Evolutionary conservation across 129 eudicot genomes (phyloP), one percentile per base, ranked within the genome.

Genomic region (Lactuca sativa): DNA sequence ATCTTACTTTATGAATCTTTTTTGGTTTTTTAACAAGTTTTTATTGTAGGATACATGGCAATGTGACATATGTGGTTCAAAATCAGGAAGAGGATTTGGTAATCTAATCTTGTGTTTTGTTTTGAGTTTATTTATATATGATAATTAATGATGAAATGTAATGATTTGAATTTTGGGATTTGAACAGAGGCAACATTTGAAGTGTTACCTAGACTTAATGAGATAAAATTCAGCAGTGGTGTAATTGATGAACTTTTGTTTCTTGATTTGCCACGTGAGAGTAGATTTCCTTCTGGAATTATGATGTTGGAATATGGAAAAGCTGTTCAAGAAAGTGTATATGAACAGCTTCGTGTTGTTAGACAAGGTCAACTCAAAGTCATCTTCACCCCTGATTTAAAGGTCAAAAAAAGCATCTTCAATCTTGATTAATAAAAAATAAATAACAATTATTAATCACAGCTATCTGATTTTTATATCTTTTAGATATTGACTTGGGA

Each of bases 41-140:
- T 36, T 56, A 13, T 36, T 48, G 37, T 69, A 89, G 96, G 90
- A 84, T 80, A 86, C 90, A 41, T 89, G 96, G 96, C 93, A 86
- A n/a, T 89, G 96, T 78, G 90, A 86, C 51, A 84, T 89, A 43
- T 89, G 96, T 82, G 93, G 96, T 48, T 80, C 92, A 58, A 84
- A 86, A 77, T 89, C 96, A 38, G 96, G 96, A 55, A 78, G 84
- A 69, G 96, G 96, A 62, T 86, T 86, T 70, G 96, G 96, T 89
- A 70, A 65, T 84, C 81, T n/a, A n/a, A 15, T 25, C 13, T 70
- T 59, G 7, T 56, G 14, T 11, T 7, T 17, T 43, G 21, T 4
- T 34, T 34, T 53, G 4, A 33, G 9, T 5, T 25, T 25, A 25
- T 25, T 25, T 25, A 25, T 25, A 25, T 18, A 18, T 18, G 31